Evolutionary conservation across 1,284 basidiomycete genomes (phyloP), one percentile per base, ranked within the genome.

Genomic region (Ustilago cynodontis): DNA sequence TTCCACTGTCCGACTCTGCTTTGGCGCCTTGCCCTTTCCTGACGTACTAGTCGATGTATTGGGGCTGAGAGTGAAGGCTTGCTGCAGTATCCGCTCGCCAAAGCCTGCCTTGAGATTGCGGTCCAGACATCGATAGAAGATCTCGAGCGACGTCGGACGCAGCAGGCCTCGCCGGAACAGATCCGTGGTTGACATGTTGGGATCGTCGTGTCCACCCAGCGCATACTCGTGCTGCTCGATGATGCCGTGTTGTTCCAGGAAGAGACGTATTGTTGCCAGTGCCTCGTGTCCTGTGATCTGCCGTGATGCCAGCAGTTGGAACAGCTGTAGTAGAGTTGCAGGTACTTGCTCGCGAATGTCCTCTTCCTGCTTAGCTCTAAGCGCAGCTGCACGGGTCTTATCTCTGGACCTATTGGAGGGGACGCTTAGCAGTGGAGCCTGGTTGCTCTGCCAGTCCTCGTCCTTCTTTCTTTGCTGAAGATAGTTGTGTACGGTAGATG

Each of bases 101-200:
- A 82, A 64, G 3, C 81, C 81, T 3, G 66, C 68, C 52, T 78
- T 70, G 37, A 82, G 70, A 31, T 81, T 80, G 35, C 81, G 77
- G 24, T 82, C 81, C 11, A 82, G 55, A 52, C 79, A 81, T 9
- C 81, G 70, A 43, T 65, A 77, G 35, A 82, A 79, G 24, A 79
- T 59, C 18, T 81, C 77, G 33, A 76, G 51, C 14, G 70, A 56
- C 7, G 72, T 76, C 1, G 77, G 77, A 7, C 66, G 68, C 8
- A 75, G 47, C 13, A 70, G 39, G 22, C 57, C 58, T n/a, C 55
- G 56, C 16, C 68, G 55, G 26, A 75, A 62, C 20, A 65, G 51
- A 43, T 71, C 77, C 1, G 63, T 57, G 2, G 66, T 65, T 3
- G 64, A 56, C 18, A 74, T 14, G 3, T 62, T 41, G 2, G 74